phyloP scores from a whole-genome alignment of 176 grass and related monocot genomes.

The Oropetium thomaeum region DNA sequence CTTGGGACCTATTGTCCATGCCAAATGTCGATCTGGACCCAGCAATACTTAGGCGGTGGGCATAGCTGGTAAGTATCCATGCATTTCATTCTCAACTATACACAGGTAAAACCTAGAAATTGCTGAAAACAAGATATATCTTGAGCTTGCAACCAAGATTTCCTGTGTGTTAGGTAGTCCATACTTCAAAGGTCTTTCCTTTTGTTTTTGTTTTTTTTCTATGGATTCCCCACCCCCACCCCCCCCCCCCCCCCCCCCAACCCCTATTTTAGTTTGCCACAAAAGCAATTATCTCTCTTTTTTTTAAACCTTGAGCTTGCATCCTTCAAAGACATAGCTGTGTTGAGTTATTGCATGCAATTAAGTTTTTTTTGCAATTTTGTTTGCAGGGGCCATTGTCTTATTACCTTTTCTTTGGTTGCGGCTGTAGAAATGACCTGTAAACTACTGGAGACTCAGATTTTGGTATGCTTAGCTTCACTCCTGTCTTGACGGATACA shows the following conservation, averaged over 20 bases:
- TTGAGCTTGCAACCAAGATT: neutral
- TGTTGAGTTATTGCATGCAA: neutral
- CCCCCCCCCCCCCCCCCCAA: too few species aligned
- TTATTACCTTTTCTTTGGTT: slow-evolving; percentile 34
- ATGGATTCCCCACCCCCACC: too few species aligned
- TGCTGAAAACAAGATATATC: neutral
- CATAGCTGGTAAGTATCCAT: slow-evolving; percentile 54
- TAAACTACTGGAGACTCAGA: slow-evolving; percentile 53
- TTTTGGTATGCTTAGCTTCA: slow-evolving; percentile 48
- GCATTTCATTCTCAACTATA: slow-evolving; percentile 20
- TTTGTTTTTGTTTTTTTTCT: neutral
- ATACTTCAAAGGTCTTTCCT: neutral
- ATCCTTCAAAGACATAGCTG: neutral
- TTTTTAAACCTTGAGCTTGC: too few species aligned
- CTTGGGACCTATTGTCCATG: slow-evolving; percentile 91
- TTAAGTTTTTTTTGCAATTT: slow-evolving; percentile 5
- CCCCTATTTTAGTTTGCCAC: too few species aligned
- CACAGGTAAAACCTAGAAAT: slow-evolving; percentile 4
- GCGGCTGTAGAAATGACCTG: slow-evolving; percentile 41
- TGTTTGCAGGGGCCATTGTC: slow-evolving; percentile 33
- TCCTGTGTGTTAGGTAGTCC: neutral
- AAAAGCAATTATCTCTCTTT: too few species aligned
- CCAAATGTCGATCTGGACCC: slow-evolving; percentile 81
- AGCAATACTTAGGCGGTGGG: slow-evolving; percentile 32
- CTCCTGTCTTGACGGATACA: neutral